Percentiles rank a stretch among this genome's conserved stretches.
phyloP scores from a whole-genome alignment of 768 basidiomycete species.

The Leccinellum rugosiceps region DNA sequence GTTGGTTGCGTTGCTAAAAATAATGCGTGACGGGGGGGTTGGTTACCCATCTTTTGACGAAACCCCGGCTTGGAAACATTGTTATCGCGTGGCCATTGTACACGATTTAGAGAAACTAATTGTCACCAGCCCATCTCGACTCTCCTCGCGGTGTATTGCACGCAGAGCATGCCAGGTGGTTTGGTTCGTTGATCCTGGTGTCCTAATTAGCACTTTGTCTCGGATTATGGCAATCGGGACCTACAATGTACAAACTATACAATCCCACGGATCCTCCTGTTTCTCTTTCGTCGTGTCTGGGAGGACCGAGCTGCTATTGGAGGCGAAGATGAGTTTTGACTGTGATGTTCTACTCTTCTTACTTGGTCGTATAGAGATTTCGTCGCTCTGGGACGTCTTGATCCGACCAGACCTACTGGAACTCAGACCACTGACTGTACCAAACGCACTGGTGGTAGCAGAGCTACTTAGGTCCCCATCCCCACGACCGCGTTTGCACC shows the following conservation, averaged over 20 bases:
- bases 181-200: constrained; percentile 48
- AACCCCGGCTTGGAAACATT: too few relatives aligned
- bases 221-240: constrained; percentile 19
- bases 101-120: too few relatives aligned
- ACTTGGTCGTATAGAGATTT: constrained; percentile 2
- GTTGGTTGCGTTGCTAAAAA: neutral
- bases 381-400: neutral
- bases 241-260: constrained; percentile 64
- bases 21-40: neutral
- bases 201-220: constrained; percentile 2
- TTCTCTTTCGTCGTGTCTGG: constrained; percentile 35
- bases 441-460: neutral
- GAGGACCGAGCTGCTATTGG: neutral
- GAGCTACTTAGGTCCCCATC: neutral
- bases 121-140: constrained; percentile 13
- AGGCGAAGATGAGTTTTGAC: constrained; percentile 12
- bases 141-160: constrained; percentile 56
- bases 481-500: constrained; percentile 1
- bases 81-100: too few relatives aligned
- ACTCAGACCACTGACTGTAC: neutral
- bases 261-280: constrained; percentile 43
- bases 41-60: neutral
- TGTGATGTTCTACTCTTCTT: constrained; percentile 22
- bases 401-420: neutral
- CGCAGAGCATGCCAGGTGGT: constrained; percentile 58